These are phyloP conservation scores for Rhodotorula paludigena DNA, from an alignment of 768 basidiomycete species.

Conservation along the genomic window DNA sequence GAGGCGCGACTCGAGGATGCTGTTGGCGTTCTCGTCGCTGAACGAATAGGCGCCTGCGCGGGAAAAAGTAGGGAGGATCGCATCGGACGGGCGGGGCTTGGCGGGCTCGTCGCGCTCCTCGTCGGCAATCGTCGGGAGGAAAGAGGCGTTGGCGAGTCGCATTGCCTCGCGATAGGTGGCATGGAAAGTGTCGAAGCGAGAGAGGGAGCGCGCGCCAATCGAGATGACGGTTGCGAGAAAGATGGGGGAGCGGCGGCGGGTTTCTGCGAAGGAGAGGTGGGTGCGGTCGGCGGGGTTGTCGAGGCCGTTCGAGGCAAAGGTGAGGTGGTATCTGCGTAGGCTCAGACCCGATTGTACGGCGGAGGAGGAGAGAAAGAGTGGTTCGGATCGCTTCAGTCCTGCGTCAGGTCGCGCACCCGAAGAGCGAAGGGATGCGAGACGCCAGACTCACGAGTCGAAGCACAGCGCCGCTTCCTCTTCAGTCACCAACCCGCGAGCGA, in stretches of 20 bases:
- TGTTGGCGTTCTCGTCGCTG: not conserved
- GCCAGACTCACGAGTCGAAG: slow-evolving; percentile 28
- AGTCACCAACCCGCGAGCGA: slow-evolving; percentile 26
- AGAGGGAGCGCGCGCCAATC: slow-evolving; percentile 36
- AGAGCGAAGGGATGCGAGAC: too few relatives aligned
- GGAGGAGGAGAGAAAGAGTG: not conserved
- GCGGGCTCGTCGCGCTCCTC: not conserved
- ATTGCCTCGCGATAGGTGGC: slow-evolving; percentile 25
- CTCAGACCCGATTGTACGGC: not conserved
- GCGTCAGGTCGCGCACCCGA: not conserved
- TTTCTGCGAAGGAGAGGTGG: slow-evolving; percentile 26
- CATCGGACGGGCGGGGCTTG: not conserved
- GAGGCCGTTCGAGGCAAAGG: slow-evolving; percentile 7
- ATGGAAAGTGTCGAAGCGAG: slow-evolving; percentile 25
- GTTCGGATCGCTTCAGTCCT: slow-evolving; percentile 1
- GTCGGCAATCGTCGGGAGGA: slow-evolving; percentile 1
- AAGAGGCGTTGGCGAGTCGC: slow-evolving; percentile 13
- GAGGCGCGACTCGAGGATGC: not conserved
- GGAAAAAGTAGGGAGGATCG: not conserved
- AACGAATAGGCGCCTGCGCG: not conserved
- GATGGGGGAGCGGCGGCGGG: slow-evolving; percentile 25
- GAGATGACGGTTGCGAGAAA: slow-evolving; percentile 34
- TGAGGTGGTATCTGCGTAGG: slow-evolving; percentile 25
- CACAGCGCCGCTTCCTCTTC: slow-evolving; percentile 35
- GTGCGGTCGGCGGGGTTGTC: not conserved